Percentiles rank a stretch among this genome's conserved stretches.
phyloP scores from a whole-genome alignment of 352 stramenopile genomes.

The Saprolegnia diclina region DNA sequence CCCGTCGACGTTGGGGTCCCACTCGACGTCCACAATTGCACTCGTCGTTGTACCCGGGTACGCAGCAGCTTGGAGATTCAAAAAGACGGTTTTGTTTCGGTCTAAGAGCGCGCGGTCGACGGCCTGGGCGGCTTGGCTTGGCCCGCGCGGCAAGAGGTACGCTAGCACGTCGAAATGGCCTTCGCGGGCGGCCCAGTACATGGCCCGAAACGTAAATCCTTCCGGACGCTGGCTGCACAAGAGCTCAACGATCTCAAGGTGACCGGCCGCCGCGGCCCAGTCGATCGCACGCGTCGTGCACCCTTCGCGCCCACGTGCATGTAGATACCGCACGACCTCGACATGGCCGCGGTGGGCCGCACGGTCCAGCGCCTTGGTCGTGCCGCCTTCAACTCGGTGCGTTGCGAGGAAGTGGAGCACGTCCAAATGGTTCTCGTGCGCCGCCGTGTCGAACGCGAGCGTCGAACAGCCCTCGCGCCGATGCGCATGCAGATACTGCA shows the following conservation, averaged over 20 bases:
- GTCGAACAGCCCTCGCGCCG: constrained; percentile 33
- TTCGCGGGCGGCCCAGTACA: constrained; percentile 31
- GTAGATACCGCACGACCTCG: constrained; percentile 35
- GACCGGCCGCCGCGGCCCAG: constrained; percentile 42
- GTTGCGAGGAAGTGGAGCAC: constrained; percentile 25
- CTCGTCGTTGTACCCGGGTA: neutral
- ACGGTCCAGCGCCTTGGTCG: constrained; percentile 34
- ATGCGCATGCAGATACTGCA: constrained; percentile 39
- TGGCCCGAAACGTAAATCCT: neutral
- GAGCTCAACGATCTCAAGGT: constrained; percentile 50
- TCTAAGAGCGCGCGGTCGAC: neutral
- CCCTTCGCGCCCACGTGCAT: constrained; percentile 20
- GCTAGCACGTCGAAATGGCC: constrained; percentile 50
- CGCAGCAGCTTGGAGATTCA: neutral
- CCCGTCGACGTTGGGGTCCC: neutral
- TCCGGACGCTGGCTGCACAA: constrained; percentile 28
- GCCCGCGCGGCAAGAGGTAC: constrained; percentile 30
- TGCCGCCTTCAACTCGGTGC: constrained; percentile 30
- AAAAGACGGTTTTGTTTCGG: too few relatives aligned
- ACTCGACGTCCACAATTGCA: neutral
- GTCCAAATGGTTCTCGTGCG: constrained; percentile 23
- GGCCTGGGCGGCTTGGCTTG: neutral
- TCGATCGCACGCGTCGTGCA: constrained; percentile 26
- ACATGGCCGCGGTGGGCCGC: constrained; percentile 34
- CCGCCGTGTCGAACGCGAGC: constrained; percentile 25